These are phyloP conservation scores for Uronychia setigera DNA, from an alignment of 73 alveolate genomes.

Conservation along the genomic window DNA sequence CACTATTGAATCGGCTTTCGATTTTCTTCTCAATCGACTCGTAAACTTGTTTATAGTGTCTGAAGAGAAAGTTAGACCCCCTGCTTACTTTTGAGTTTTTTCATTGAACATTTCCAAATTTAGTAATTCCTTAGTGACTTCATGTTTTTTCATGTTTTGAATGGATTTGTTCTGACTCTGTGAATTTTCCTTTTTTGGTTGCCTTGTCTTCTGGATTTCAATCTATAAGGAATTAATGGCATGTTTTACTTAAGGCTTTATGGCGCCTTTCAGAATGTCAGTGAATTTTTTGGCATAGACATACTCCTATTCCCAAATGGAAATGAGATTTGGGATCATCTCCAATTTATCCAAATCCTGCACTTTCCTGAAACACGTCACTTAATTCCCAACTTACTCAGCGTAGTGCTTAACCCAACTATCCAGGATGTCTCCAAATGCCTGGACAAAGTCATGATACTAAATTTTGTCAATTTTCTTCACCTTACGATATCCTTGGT, in stretches of 20 bases:
- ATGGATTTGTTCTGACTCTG: background rate
- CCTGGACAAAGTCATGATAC: no score
- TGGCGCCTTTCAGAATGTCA: background rate
- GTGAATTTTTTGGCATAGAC: background rate
- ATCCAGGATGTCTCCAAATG: background rate
- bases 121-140: background rate
- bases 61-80: background rate
- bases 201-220: background rate
- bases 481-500: no score
- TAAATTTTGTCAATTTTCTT: no score
- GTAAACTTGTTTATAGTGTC: background rate
- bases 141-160: background rate
- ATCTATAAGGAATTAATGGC: background rate
- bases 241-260: background rate
- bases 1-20: background rate
- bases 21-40: background rate
- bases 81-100: background rate
- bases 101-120: background rate
- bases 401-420: background rate
- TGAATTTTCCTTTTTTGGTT: background rate
- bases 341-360: background rate
- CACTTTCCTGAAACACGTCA: background rate
- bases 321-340: background rate
- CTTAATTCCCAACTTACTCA: background rate
- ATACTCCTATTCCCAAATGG: background rate